A percentile compares a stretch with the other conserved stretches of the same genome.
phyloP scores from a whole-genome alignment of 2,329 filamentous ascomycete genomes.

The Cladosporium colombiae region DNA sequence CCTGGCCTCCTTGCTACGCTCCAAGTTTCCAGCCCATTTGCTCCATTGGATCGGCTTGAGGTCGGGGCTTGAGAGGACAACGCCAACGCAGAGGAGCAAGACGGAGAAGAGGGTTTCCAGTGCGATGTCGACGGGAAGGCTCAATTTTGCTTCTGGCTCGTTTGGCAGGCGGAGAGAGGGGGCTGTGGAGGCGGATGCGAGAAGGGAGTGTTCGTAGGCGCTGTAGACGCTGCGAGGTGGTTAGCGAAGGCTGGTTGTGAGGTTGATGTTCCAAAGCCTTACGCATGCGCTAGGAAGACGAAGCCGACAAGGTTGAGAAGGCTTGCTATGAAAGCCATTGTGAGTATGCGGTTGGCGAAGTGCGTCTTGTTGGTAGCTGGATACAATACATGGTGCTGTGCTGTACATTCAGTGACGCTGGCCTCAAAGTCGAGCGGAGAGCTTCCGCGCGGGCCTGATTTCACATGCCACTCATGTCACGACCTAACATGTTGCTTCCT shows the following conservation, averaged over 20 bases:
- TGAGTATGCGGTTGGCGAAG: neutral
- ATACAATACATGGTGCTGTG: neutral
- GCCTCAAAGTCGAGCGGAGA: constrained; percentile 5
- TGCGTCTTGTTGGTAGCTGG: neutral
- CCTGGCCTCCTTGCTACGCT: constrained; percentile 62
- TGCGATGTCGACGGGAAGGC: constrained; percentile 79
- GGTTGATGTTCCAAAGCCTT: constrained; percentile 44
- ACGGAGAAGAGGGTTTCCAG: constrained; percentile 83
- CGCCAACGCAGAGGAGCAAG: constrained; percentile 75
- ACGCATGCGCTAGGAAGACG: constrained; percentile 84
- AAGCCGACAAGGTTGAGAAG: constrained; percentile 70
- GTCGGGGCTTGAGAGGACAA: constrained; percentile 74
- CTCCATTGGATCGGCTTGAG: constrained; percentile 84
- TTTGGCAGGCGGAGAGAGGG: constrained; percentile 31
- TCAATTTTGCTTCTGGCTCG: constrained; percentile 38
- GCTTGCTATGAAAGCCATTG: constrained; percentile 16
- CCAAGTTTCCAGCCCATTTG: constrained; percentile 80
- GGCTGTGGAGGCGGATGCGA: constrained; percentile 54
- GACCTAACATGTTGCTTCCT: neutral
- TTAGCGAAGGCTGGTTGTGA: constrained; percentile 25
- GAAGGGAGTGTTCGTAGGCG: constrained; percentile 83
- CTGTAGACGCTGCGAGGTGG: constrained; percentile 77
- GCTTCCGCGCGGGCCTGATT: constrained; percentile 11
- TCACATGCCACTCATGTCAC: neutral
- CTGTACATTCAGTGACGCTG: neutral